Conservation (phyloP, 176 grass and related monocot species). For the Hordeum marinum region DNA sequence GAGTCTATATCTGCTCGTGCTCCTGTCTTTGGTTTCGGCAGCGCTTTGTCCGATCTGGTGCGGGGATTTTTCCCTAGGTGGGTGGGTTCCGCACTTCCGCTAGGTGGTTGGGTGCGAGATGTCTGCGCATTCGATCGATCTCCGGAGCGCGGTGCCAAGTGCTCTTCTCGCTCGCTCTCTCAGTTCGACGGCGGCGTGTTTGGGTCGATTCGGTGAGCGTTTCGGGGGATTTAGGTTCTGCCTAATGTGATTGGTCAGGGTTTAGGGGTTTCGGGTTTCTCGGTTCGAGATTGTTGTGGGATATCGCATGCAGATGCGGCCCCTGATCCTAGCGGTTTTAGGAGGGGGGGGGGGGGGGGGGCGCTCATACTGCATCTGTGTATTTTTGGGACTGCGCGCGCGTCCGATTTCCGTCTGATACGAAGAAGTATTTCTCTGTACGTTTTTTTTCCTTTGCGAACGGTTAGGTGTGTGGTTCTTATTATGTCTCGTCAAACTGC, state of each 20-base stretch:
- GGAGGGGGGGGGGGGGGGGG: no score
- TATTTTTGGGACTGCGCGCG: no score
- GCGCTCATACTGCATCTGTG: no score
- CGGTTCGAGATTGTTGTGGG: not conserved
- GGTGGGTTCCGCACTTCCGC: not conserved
- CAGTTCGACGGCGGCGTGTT: not conserved
- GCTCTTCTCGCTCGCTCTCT: no score
- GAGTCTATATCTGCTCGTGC: not conserved
- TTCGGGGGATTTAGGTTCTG: not conserved
- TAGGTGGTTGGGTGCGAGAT: not conserved
- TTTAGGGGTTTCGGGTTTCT: not conserved
- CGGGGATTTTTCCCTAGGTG: not conserved
- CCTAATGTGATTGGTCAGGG: not conserved
- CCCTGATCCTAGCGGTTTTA: not conserved
- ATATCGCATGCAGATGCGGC: not conserved
- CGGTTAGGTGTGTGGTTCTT: not conserved
- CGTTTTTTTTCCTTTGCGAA: not conserved
- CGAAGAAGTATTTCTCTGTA: no score
- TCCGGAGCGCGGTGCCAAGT: not conserved
- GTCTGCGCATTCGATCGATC: not conserved
- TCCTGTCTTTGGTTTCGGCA: not conserved
- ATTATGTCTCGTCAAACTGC: not conserved
- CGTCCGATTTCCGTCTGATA: no score
- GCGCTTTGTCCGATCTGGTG: not conserved
- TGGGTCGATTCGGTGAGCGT: not conserved